Conservation (phyloP, 768 basidiomycete genomes). For the Sutorius australiensis region DNA sequence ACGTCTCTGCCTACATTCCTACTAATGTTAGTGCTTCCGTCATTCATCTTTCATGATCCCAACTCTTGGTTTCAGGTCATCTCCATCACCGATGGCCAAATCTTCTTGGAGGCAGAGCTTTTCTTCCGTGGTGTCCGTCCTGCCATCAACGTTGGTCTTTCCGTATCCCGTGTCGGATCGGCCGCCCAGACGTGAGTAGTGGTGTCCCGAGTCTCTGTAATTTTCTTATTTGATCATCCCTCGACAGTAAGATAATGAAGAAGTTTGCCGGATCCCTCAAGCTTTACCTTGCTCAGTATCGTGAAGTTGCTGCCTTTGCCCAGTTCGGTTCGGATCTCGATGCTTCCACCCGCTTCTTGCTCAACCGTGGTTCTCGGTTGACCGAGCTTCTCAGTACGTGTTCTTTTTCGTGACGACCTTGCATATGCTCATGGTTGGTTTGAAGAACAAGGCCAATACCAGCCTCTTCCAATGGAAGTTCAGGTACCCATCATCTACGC, state of each 20-base stretch:
- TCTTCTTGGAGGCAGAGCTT: conserved; percentile 99
- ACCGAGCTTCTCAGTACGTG: conserved; percentile 87
- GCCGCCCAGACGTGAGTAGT: conserved; percentile 93
- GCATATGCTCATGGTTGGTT: conserved; percentile 11
- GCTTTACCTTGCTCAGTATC: conserved; percentile 99
- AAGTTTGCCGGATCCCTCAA: conserved; percentile 99
- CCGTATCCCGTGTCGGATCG: conserved; percentile 99
- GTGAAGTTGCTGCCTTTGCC: conserved; percentile 99
- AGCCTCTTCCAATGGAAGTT: conserved; percentile 89
- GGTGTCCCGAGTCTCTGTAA: not conserved
- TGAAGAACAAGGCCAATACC: conserved; percentile 96
- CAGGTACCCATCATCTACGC: conserved; percentile 99
- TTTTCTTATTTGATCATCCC: not conserved
- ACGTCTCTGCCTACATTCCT: conserved; percentile 99
- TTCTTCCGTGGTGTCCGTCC: conserved; percentile 99
- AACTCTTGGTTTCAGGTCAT: conserved; percentile 65
- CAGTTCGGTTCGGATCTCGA: conserved; percentile 99
- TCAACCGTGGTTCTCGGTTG: conserved; percentile 95
- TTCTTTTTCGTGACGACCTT: not conserved
- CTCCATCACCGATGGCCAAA: conserved; percentile 99
- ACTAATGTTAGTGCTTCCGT: conserved; percentile 59
- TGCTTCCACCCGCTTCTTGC: conserved; percentile 97
- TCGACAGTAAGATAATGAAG: conserved; percentile 93
- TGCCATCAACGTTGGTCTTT: conserved; percentile 99
- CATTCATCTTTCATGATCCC: not conserved